Evolutionary conservation across 75 land plant species (phyloP).

Genomic region (Pinus tabuliformis): DNA sequence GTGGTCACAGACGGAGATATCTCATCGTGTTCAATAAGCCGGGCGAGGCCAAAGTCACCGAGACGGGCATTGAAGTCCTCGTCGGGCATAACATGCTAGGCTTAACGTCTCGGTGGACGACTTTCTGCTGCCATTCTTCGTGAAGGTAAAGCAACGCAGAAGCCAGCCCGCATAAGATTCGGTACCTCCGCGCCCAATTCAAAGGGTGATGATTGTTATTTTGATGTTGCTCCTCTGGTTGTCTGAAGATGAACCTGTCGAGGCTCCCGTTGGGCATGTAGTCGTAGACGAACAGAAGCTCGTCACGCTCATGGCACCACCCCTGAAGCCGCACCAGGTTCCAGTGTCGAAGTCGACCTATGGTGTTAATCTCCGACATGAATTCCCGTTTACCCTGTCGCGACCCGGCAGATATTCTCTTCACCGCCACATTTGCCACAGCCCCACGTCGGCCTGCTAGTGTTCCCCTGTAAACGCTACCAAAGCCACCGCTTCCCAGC

Average conservation of each 20-base stretch:
- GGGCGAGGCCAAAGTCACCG: conserved; percentile 41
- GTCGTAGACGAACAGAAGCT: conserved; percentile 42
- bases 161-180: conserved; percentile 16
- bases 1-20: conserved; percentile 12
- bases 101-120: conserved; percentile 32
- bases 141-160: conserved; percentile 24
- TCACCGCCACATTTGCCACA: conserved; percentile 7
- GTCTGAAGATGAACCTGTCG: conserved; percentile 18
- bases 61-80: conserved; percentile 26
- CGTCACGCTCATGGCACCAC: conserved; percentile 33
- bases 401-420: conserved; percentile 13
- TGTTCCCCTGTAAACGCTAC: neutral
- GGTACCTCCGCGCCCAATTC: conserved; percentile 29
- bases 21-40: conserved; percentile 18
- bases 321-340: conserved; percentile 41
- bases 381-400: conserved; percentile 28
- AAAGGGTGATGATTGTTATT: neutral
- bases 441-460: neutral
- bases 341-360: conserved; percentile 32
- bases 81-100: conserved; percentile 37
- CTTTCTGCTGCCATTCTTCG: conserved; percentile 25
- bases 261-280: conserved; percentile 49
- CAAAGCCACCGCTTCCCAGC: conserved; percentile 14
- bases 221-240: neutral
- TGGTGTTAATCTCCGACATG: conserved; percentile 39